Evolutionary conservation across 169 alveolate genomes (phyloP).

Genomic region (Eimeria brunetti): DNA sequence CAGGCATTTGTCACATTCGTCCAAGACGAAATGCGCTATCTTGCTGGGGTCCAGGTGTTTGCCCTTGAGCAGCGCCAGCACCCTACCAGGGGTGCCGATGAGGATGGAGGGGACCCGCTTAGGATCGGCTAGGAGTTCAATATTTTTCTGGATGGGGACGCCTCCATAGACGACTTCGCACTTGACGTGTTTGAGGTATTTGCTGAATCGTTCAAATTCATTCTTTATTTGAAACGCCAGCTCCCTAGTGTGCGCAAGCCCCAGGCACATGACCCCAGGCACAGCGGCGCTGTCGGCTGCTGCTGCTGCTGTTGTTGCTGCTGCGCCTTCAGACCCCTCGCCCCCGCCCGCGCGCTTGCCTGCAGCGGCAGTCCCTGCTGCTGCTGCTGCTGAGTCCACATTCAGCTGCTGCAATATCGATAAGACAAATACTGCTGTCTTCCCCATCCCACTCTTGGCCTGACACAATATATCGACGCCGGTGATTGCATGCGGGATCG

Average conservation of each 20-base stretch:
- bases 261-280: constrained; percentile 90
- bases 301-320: constrained; percentile 82
- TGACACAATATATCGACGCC: constrained; percentile 99
- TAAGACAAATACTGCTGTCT: constrained; percentile 99
- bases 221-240: constrained; percentile 99
- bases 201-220: constrained; percentile 98
- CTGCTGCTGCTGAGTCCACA: constrained; percentile 88
- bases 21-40: constrained; percentile 98
- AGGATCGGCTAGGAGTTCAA: constrained; percentile 96
- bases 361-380: constrained; percentile 39
- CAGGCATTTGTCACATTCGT: constrained; percentile 99
- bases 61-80: constrained; percentile 95
- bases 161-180: constrained; percentile 99
- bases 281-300: constrained; percentile 82
- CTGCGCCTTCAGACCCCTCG: constrained; percentile 82
- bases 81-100: constrained; percentile 99
- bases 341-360: constrained; percentile 81
- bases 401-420: constrained; percentile 97
- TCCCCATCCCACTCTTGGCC: constrained; percentile 99
- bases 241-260: constrained; percentile 99
- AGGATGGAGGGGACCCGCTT: constrained; percentile 96
- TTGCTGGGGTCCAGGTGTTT: constrained; percentile 95
- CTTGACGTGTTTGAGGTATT: constrained; percentile 96
- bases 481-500: constrained; percentile 98
- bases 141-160: constrained; percentile 96